phyloP scores from a whole-genome alignment of 2,329 filamentous ascomycete species.

The Tolypocladium album region DNA sequence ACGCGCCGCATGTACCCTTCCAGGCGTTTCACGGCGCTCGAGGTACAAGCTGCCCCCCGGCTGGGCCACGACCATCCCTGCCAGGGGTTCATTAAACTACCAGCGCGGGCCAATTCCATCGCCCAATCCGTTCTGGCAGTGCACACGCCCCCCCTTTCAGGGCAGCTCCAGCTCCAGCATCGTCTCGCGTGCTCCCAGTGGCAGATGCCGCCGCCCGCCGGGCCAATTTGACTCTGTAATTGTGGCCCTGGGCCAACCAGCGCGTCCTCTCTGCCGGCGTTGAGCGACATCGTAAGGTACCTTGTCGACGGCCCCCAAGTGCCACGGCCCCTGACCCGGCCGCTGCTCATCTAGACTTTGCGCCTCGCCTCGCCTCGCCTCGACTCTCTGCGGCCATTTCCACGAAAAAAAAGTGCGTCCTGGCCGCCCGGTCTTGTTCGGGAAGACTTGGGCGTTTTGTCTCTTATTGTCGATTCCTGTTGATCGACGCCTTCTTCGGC shows the following conservation, averaged over 20 bases:
- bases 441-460: neutral
- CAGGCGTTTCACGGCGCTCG: neutral
- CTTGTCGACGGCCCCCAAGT: neutral
- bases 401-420: neutral
- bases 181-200: neutral
- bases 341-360: neutral
- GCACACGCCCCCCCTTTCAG: neutral
- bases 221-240: neutral
- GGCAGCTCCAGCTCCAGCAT: neutral
- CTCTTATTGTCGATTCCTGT: neutral
- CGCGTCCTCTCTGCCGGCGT: neutral
- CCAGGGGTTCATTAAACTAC: neutral
- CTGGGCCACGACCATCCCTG: neutral
- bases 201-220: neutral
- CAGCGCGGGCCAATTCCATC: neutral
- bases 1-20: neutral
- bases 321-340: neutral
- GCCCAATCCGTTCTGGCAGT: neutral
- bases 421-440: neutral
- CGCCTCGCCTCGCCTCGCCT: neutral
- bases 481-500: neutral
- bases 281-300: too few species aligned
- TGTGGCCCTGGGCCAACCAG: neutral
- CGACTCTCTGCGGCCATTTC: neutral
- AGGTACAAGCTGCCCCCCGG: neutral